Percentiles rank a stretch among this genome's conserved stretches.
phyloP scores from a whole-genome alignment of 2,329 filamentous ascomycete genomes.

The Colletotrichum tropicicola region DNA sequence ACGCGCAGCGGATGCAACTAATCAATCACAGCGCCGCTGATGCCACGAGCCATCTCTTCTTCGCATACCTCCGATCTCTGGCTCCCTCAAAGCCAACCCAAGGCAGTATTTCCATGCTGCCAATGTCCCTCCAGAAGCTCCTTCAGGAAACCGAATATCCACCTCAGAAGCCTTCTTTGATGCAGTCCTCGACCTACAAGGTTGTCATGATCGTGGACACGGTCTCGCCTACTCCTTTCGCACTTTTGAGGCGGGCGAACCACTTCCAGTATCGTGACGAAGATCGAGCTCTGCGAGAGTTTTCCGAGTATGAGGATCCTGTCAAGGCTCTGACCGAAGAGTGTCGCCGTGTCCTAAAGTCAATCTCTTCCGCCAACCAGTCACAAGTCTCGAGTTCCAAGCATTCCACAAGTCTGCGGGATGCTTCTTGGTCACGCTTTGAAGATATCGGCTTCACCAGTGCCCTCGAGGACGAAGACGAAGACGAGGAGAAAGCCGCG shows the following conservation, averaged over 20 bases:
- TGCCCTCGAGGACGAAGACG: slow-evolving; percentile 75
- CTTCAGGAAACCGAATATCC: slow-evolving; percentile 95
- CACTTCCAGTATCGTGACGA: slow-evolving; percentile 96
- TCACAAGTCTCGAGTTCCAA: slow-evolving; percentile 78
- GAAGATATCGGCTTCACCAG: slow-evolving; percentile 93
- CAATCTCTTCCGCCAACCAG: slow-evolving; percentile 89
- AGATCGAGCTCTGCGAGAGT: slow-evolving; percentile 84
- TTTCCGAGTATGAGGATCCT: slow-evolving; percentile 90
- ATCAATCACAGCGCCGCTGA: slow-evolving; percentile 78
- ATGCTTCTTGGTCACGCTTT: slow-evolving; percentile 96
- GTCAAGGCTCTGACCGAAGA: slow-evolving; percentile 90
- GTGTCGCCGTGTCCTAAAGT: slow-evolving; percentile 87
- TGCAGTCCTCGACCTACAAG: slow-evolving; percentile 84
- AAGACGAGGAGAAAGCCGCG: slow-evolving; percentile 65
- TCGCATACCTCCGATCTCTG: slow-evolving; percentile 92
- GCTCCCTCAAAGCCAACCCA: slow-evolving; percentile 80
- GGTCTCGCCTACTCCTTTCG: slow-evolving; percentile 93
- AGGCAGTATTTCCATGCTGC: slow-evolving; percentile 84
- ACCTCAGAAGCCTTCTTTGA: slow-evolving; percentile 77
- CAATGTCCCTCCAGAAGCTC: slow-evolving; percentile 89
- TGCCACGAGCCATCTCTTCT: slow-evolving; percentile 96
- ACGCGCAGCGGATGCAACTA: slow-evolving; percentile 35
- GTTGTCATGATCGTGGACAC: slow-evolving; percentile 97
- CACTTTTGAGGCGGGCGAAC: slow-evolving; percentile 87
- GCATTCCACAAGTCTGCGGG: slow-evolving; percentile 76